phyloP scores from a whole-genome alignment of 331 rosid genomes.

The Arachis monticola region DNA sequence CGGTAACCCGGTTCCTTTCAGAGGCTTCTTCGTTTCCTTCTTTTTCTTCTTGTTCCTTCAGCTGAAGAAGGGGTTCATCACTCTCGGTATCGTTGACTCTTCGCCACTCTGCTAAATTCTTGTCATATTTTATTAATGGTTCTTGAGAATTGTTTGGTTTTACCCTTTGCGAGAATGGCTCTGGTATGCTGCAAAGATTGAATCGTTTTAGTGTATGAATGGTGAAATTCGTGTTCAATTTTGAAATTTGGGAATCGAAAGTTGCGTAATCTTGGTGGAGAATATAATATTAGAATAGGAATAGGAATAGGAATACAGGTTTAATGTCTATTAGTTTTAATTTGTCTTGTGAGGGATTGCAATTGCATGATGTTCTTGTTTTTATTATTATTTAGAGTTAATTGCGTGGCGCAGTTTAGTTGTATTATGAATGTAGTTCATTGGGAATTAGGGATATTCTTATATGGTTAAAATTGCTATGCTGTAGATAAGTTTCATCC shows the following conservation, averaged over 20 bases:
- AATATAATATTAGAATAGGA: background rate
- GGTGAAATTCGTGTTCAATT: background rate
- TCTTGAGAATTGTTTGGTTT: background rate
- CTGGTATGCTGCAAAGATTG: constrained; percentile 1
- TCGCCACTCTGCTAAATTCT: background rate
- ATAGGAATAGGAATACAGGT: background rate
- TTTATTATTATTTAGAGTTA: too few relatives aligned
- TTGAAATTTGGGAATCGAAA: background rate
- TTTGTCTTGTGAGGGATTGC: constrained; percentile 12
- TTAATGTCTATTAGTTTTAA: background rate
- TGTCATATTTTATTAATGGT: constrained; percentile 7
- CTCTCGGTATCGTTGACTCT: constrained; percentile 12
- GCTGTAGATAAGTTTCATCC: background rate
- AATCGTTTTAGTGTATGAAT: constrained; percentile 1
- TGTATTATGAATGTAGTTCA: background rate
- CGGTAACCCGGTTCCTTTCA: constrained; percentile 31
- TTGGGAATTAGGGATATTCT: background rate
- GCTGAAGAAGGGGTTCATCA: constrained; percentile 16
- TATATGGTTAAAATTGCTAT: too few relatives aligned
- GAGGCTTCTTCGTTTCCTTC: constrained; percentile 26
- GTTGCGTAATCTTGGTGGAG: background rate
- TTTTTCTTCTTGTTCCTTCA: constrained; percentile 27
- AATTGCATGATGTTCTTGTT: constrained; percentile 23
- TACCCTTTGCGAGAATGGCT: background rate
- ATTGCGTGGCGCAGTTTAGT: background rate